A percentile compares a stretch with the other conserved stretches of the same genome.
These are phyloP conservation scores for Naegleria lovaniensis DNA, from an alignment of 208 protist genomes.

Conservation along the genomic window DNA sequence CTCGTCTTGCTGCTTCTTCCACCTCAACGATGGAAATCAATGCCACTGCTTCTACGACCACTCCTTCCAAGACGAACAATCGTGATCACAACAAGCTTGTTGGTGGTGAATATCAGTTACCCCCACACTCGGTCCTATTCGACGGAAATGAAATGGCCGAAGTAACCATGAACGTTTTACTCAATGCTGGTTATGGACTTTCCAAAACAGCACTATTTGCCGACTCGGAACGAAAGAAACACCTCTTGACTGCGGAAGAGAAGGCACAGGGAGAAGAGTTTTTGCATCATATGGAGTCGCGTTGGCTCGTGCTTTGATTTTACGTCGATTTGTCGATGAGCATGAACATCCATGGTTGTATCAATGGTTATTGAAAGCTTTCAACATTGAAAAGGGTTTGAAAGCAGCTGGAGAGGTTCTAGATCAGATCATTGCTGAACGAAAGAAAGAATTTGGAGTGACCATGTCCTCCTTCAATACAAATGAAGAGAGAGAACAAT, in stretches of 20 bases:
- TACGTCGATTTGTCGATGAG: neutral
- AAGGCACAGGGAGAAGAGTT: neutral
- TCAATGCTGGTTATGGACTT: neutral
- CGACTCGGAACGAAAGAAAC: neutral
- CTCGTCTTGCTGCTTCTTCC: no score
- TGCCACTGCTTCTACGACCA: no score
- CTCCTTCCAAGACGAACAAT: neutral
- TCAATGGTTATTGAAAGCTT: neutral
- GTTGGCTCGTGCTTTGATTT: neutral
- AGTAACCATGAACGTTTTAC: neutral
- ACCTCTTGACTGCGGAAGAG: neutral
- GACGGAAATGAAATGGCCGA: neutral
- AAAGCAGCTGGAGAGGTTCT: neutral
- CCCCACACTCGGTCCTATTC: neutral
- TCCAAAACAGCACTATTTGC: neutral
- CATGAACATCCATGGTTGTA: neutral
- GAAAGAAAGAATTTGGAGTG: neutral
- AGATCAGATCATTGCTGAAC: neutral
- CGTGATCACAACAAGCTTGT: no score
- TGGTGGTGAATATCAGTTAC: neutral
- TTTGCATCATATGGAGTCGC: neutral
- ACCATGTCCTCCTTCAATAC: neutral
- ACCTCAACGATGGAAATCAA: no score
- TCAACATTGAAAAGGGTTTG: neutral
- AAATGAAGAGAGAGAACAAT: neutral